These are phyloP conservation scores for Penicillium robsamsonii DNA, from an alignment of 495 filamentous ascomycete genomes.

Conservation along the genomic window DNA sequence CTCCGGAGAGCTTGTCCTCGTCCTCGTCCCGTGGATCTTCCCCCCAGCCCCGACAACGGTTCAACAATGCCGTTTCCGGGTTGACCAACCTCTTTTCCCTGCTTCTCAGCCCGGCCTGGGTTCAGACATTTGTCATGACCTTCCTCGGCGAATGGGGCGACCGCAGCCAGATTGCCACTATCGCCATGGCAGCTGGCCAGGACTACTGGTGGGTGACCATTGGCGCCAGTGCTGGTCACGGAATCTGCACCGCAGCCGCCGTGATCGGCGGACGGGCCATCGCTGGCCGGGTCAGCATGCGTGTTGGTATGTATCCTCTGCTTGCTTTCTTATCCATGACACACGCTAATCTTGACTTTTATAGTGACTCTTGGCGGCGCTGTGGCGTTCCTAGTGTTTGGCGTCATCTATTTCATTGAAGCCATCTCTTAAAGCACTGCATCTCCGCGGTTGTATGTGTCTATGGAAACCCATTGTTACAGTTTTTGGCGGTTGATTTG, in stretches of 20 bases:
- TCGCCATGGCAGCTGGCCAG: slow-evolving; percentile 97
- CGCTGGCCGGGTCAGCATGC: slow-evolving; percentile 90
- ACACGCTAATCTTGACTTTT: slow-evolving; percentile 18
- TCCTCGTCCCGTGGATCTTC: slow-evolving; percentile 58
- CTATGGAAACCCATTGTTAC: slow-evolving; percentile 3
- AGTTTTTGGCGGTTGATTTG: slow-evolving; percentile 15
- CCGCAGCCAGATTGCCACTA: slow-evolving; percentile 95
- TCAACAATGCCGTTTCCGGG: slow-evolving; percentile 52
- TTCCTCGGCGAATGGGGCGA: slow-evolving; percentile 99
- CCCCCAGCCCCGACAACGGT: slow-evolving; percentile 42
- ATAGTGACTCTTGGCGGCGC: slow-evolving; percentile 93
- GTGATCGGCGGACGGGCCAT: slow-evolving; percentile 91
- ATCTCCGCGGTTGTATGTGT: slow-evolving; percentile 18
- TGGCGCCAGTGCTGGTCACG: slow-evolving; percentile 84
- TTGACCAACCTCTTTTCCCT: slow-evolving; percentile 85
- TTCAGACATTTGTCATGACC: slow-evolving; percentile 98
- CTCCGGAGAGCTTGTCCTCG: slow-evolving; percentile 53
- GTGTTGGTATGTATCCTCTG: slow-evolving; percentile 75
- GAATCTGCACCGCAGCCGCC: slow-evolving; percentile 85
- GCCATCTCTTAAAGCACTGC: slow-evolving; percentile 54
- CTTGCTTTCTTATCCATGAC: not conserved
- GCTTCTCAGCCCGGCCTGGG: slow-evolving; percentile 91
- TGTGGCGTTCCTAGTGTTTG: slow-evolving; percentile 86
- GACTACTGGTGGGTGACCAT: slow-evolving; percentile 99
- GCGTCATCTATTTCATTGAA: slow-evolving; percentile 85